Base-by-base conservation (phyloP, 352 stramenopile species). In the Pythium grandisporangium region DNA sequence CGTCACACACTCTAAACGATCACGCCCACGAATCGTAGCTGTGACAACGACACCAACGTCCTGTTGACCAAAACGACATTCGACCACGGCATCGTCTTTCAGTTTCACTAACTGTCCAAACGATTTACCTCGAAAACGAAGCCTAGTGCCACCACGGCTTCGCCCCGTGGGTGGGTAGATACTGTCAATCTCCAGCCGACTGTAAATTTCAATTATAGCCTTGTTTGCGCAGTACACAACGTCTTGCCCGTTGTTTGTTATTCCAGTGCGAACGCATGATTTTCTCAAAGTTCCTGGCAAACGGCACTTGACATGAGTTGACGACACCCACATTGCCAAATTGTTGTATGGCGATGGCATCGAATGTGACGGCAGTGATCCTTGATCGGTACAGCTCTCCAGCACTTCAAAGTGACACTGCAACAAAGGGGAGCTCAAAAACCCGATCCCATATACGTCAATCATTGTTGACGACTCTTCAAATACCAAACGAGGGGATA, bases 41-140 rank as follows among this genome's bases (percentile, higher is more conserved):
- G 30, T 39, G 2, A 59, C 48, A n/a, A 63, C 14, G 4, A 70
- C 42, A 16, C 51, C 53, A 22, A 12, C 13, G 1, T 27, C 23
- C 19, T 29, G 35, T 2, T 66, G 45, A 10, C 79, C 76, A 39
- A 93, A 95, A n/a, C 60, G 57, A 44, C 78, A 93, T 60, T 60
- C 77, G 12, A 87, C 59, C 34, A 51, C 52, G 8, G 40, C n/a
- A n/a, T n/a, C n/a, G n/a, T n/a, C n/a, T n/a, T n/a, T n/a, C n/a
- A n/a, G n/a, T n/a, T n/a, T n/a, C n/a, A n/a, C 19, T 1, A 29
- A 37, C 20, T 20, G 5, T 12, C 55, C 51, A 22, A 92, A 91
- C 33, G 50, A 30, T n/a, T 71, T 84, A 2, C 73, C 78, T 8
- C 39, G 61, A 12, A 95, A 42, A 2, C 45, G 55, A 19, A 93